Base-by-base conservation (phyloP, 139 green algal species). In the Asterochloris erici region DNA sequence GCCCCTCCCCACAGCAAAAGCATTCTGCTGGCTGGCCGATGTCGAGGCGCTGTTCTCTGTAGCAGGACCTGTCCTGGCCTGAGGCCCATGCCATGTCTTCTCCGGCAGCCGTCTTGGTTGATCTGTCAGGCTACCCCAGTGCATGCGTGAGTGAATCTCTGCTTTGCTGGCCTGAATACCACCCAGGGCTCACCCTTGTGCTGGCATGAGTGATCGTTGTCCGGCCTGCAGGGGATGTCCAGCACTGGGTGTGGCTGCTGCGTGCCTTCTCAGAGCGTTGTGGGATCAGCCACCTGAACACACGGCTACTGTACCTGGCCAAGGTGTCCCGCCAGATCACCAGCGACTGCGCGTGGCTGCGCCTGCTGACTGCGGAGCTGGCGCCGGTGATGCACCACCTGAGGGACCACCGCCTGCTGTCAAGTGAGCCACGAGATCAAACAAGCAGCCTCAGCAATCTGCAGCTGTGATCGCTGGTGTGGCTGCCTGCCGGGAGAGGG, bases 221-320 rank as follows among this genome's bases (percentile, higher is more conserved):
- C 12, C 27, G 47, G n/a, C 26, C 28, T 73, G 78, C 61, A 27
- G 78, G 69, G 12, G 82, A 85, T 47, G 82, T 85, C 47, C 74
- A 82, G 82, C 82, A 75, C 19, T 85, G 82, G 82, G 78, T 85
- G 23, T 85, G 82, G 82, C 75, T 85, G 74, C 82, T 85, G 74
- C 64, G 82, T 14, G 78, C 82, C 13, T 79, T 85, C 24, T 66
- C 75, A 23, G 74, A 85, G 23, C 61, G 64, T 27, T 81, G 74
- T 64, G 61, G 27, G 14, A 63, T 85, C 38, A 73, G 63, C 23
- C 79, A 75, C 27, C 13, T 85, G 4, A 63, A 68, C 29, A n/a
- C 63, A 11, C 26, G 74, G 14, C 14, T 85, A 14, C 61, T 63
- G 12, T 85, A 85, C 66, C 77, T 85, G 82, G 75, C 74, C 21